Evolutionary conservation across 805 yeast genomes (phyloP).

Genomic region (Candida qinlingensis): DNA sequence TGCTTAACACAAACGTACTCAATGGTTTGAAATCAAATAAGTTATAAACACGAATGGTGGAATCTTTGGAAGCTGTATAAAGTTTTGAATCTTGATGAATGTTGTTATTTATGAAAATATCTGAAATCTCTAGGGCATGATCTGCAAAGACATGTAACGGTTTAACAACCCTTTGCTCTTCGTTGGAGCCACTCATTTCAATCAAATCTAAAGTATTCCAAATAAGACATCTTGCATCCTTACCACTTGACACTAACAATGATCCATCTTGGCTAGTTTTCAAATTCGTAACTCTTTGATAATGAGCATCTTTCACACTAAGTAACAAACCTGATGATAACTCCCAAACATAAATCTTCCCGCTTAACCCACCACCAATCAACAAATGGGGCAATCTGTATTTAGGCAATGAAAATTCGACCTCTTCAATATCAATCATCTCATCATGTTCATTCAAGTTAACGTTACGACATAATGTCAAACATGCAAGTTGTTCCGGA

Average conservation of each 20-base stretch:
- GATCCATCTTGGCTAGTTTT: conserved; percentile 58
- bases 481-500: conserved; percentile 69
- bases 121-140: conserved; percentile 45
- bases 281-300: conserved; percentile 63
- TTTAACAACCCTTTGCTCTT: conserved; percentile 35
- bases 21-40: conserved; percentile 38
- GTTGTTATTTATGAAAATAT: conserved; percentile 44
- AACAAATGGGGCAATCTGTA: conserved; percentile 58
- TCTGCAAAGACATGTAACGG: conserved; percentile 59
- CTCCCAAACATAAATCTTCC: conserved; percentile 84
- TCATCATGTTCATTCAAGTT: conserved; percentile 8
- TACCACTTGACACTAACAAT: conserved; percentile 68
- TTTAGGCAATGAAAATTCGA: conserved; percentile 28
- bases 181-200: conserved; percentile 22
- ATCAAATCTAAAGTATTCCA: conserved; percentile 69
- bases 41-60: conserved; percentile 70
- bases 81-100: conserved; percentile 53
- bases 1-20: conserved; percentile 67
- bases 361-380: conserved; percentile 70
- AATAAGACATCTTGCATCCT: conserved; percentile 71
- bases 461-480: conserved; percentile 38
- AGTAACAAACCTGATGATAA: conserved; percentile 68
- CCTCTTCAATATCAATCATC: conserved; percentile 11
- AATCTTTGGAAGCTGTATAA: conserved; percentile 67
- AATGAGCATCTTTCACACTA: conserved; percentile 75